Base-by-base conservation (phyloP, 2,329 filamentous ascomycete species). In the Alternaria arborescens region DNA sequence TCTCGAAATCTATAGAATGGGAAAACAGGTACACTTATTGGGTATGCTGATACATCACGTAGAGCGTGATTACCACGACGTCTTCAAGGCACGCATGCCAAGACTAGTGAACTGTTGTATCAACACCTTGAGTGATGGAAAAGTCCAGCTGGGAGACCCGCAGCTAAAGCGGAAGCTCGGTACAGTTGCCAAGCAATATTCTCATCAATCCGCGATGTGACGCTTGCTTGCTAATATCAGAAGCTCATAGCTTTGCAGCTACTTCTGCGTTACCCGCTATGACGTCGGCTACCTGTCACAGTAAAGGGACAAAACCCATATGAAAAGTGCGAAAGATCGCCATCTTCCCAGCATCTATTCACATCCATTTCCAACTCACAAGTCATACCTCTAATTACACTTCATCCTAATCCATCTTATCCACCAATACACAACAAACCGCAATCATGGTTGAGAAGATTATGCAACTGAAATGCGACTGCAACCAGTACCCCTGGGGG, bases 401-500 rank as follows among this genome's bases (percentile, higher is more conserved):
- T 18, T 18, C 16, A 16, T 10, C n/a, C 8, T 47, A 47, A 5
- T 30, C 3, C 36, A 34, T 36, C 18, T 20, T 32, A 34, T 38
- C 12, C 4, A 40, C 10, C 36, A 11, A 40, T 8, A 20, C 4
- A 30, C 16, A 34, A 26, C 24, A 28, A 41, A 47, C 36, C 20
- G 11, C 61, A 65, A 74, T 38, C 36, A 86, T 86, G 83, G 76
- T 81, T 36, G 78, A 84, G 41, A 81, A 82, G 57, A 80, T 87
- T 11, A 79, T 87, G 58, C 84, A 86, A 68, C 71, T 88, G 24
- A 82, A 82, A 67, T 87, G 84, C 68, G 77, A 79, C 43, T 85
- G 84, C 73, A 87, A 87, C 73, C 80, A 88, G 67, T 92, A 92
- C 66, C 83, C 85, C 11, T 93, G 90, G 90, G 91, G 91, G 3